Evolutionary conservation across 805 yeast species (phyloP), one percentile per base, ranked within the genome.

Genomic region (Clavispora fructus): DNA sequence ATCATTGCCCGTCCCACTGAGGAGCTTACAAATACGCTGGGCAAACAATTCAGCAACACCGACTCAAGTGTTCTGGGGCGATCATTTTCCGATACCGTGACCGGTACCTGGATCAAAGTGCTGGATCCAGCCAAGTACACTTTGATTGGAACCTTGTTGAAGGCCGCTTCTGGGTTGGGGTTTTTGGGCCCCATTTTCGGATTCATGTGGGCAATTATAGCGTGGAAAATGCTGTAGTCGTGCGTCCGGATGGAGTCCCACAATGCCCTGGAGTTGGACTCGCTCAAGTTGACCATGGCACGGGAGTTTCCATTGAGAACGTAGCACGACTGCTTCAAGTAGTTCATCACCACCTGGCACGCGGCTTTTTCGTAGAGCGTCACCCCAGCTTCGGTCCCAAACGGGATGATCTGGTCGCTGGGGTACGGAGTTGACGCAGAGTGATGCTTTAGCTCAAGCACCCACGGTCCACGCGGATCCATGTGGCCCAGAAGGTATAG

Each of bases 241-340:
- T 69, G 75, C 3, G 42, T 28, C 29, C 54, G 49, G 5, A 82
- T 71, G 9, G 84, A 63, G 1, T 68, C 53, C 86, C 91, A 86
- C 41, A 89, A 68, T 1, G 59, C 58, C 23, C 69, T 63, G 0
- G 92, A 76, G 43, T 84, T 83, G 1, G 71, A 72, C 49, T 79
- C 82, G 6, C 94, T 78, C 45, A 92, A 66, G 25, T 74, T 73
- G 95, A 92, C 85, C n/a, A 92, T 78, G 2, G 81, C 75, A 50
- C 85, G 88, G 6, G 96, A 75, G n/a, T 80, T 77, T 0, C 96
- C 96, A 52, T 83, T 80, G 32, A 86, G 62, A 0, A 89, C 79
- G 57, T 75, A 88, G 56, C 89, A 81, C 5, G 89, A 77, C 58
- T 92, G 97, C 57, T 94, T 92, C 60, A 89, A 66, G 48, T 82